Evolutionary conservation across 78 protist species (phyloP), one percentile per base, ranked within the genome.

Genomic region (Dictyostelium purpureum): DNA sequence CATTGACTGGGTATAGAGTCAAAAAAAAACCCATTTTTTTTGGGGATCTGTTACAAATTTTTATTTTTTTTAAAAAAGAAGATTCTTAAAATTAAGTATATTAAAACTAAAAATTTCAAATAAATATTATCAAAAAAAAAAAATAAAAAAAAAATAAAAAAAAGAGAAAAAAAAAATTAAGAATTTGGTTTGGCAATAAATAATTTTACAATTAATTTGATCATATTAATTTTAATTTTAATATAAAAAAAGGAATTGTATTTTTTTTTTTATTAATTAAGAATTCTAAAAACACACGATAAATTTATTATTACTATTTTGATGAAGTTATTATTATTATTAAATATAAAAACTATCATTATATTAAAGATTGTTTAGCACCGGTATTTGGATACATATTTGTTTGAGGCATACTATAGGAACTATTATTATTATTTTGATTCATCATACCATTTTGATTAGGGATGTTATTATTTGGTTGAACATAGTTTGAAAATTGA

Each of bases 401-500:
- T 63, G 71, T 16, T 63, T 63, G 71, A 2, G 12, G 28, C 43
- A 63, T 63, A 28, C 43, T 42, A 33, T 37, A 21, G 33, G 4
- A 63, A 19, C 33, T n/a, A 54, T 54, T 54, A 54, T 63, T 63
- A 16, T 63, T 63, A 33, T 63, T 63, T 7, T 63, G 33, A n/a
- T n/a, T n/a, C n/a, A n/a, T n/a, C n/a, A n/a, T n/a, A n/a, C n/a
- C n/a, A n/a, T n/a, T n/a, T n/a, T n/a, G n/a, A n/a, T n/a, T n/a
- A 10, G 71, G 71, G 3, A 16, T 14, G 12, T 10, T 3, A 47
- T 63, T 33, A 6, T 63, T 63, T 31, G 37, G 37, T 63, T 63
- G 71, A 4, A 43, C 71, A 35, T 63, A 63, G 38, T 63, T 63
- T 63, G 71, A 33, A 63, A 63, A 63, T 63, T 63, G 71, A 16